Evolutionary conservation across 371 early-diverging fungal genomes (phyloP).

Genomic region (Choanephora cucurbitarum): DNA sequence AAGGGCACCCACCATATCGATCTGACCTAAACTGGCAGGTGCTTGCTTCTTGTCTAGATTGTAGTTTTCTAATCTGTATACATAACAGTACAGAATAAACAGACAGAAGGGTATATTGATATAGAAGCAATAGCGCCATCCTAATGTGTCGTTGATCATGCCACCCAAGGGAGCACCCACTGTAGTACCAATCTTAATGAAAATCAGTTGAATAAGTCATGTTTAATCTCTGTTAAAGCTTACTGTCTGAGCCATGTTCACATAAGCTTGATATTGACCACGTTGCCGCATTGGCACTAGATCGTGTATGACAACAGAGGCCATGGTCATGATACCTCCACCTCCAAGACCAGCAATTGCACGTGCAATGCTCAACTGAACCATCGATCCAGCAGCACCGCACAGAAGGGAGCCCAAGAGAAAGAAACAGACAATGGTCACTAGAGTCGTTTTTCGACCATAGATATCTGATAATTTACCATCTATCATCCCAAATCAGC

Average conservation of each 20-base stretch:
- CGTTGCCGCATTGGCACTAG: conserved; percentile 34
- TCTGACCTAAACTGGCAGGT: conserved; percentile 36
- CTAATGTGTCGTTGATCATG: conserved; percentile 49
- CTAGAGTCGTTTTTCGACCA: conserved; percentile 39
- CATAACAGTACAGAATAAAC: conserved; percentile 37
- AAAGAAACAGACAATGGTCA: conserved; percentile 31
- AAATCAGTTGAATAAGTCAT: too few relatives aligned
- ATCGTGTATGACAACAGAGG: conserved; percentile 39
- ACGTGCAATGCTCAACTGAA: conserved; percentile 71
- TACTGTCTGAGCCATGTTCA: conserved; percentile 45
- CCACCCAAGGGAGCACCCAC: conserved; percentile 50
- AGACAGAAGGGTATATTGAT: conserved; percentile 72
- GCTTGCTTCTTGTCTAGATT: conserved; percentile 17
- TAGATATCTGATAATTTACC: conserved; percentile 42
- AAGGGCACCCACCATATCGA: conserved; percentile 64
- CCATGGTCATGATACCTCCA: conserved; percentile 63
- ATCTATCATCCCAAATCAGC: conserved; percentile 11
- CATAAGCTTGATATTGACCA: conserved; percentile 44
- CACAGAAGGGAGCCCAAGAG: conserved; percentile 47
- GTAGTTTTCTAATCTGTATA: conserved; percentile 33
- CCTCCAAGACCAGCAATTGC: conserved; percentile 81
- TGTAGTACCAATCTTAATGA: conserved; percentile 39
- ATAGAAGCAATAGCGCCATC: conserved; percentile 71
- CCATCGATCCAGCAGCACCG: conserved; percentile 56
- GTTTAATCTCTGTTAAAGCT: conserved; percentile 7